phyloP scores from a whole-genome alignment of 192 early-diverging fungal genomes.

The Jimgerdemannia lactiflua region DNA sequence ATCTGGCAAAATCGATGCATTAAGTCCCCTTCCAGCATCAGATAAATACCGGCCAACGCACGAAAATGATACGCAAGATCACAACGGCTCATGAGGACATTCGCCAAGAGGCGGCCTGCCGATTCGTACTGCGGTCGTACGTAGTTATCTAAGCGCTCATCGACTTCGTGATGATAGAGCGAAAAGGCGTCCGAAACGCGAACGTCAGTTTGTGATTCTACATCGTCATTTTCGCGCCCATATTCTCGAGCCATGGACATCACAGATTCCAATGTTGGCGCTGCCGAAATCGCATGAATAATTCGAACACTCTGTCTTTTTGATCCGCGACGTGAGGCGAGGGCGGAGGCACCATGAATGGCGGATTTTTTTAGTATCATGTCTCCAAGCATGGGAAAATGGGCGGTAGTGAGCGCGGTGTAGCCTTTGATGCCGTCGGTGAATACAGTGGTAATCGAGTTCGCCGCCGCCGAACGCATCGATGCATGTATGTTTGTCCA shows the following conservation, averaged over 20 bases:
- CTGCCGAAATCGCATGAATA: background rate
- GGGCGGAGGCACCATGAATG: background rate
- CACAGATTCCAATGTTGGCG: background rate
- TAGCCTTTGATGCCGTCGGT: background rate
- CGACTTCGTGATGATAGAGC: background rate
- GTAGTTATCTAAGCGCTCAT: constrained; percentile 17
- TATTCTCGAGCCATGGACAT: background rate
- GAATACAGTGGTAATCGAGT: background rate
- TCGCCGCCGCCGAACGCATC: background rate
- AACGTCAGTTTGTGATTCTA: background rate
- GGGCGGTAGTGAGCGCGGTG: background rate
- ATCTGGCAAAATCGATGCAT: constrained; percentile 34
- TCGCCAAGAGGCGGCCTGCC: constrained; percentile 16
- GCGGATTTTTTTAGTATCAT: background rate
- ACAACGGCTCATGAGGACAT: constrained; percentile 19
- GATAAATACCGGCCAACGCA: constrained; percentile 27
- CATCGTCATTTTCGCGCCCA: background rate
- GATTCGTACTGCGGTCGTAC: constrained; percentile 25
- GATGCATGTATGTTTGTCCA: background rate
- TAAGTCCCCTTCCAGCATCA: constrained; percentile 35
- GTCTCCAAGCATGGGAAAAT: background rate
- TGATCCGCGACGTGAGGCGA: background rate
- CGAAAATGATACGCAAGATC: constrained; percentile 21
- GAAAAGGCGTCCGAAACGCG: background rate
- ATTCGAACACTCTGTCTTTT: background rate